Percentiles rank a stretch among this genome's conserved stretches.
Evolutionary conservation across 768 basidiomycete species (phyloP).

Genomic region (Paxillus involutus): DNA sequence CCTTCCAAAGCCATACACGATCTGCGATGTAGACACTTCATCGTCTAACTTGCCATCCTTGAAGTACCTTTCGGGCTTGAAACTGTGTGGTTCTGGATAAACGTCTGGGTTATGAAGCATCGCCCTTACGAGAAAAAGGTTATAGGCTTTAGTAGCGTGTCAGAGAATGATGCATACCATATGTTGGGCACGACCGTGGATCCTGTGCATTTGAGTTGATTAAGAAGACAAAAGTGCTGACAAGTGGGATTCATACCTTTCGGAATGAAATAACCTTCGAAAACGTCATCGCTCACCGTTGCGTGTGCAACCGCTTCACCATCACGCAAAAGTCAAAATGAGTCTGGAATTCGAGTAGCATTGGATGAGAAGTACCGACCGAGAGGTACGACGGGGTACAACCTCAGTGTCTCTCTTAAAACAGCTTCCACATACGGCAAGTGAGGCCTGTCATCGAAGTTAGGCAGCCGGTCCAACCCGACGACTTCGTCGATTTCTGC

Average conservation of each 20-base stretch:
- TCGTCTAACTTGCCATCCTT: neutral
- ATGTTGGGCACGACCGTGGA: neutral
- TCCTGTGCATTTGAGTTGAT: neutral
- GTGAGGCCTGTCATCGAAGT: neutral
- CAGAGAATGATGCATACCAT: neutral
- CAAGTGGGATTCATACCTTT: conserved; percentile 27
- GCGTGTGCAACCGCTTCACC: conserved; percentile 19
- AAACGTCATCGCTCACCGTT: conserved; percentile 35
- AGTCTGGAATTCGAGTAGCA: neutral
- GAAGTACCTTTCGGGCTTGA: conserved; percentile 29
- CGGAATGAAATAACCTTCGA: conserved; percentile 48
- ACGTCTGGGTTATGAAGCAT: neutral
- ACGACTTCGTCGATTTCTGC: conserved; percentile 5
- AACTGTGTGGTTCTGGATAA: conserved; percentile 17
- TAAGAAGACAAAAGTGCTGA: too few species aligned
- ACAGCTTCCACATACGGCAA: conserved; percentile 6
- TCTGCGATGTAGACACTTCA: conserved; percentile 10
- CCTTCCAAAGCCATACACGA: conserved; percentile 31
- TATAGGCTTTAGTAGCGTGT: neutral
- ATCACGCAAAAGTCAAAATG: neutral
- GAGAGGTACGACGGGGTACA: neutral
- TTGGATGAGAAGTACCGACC: neutral
- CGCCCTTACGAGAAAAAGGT: neutral
- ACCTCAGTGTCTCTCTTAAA: neutral
- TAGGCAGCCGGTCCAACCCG: conserved; percentile 3